Evolutionary conservation across 1,284 basidiomycete species (phyloP).

Genomic region (Fomitopsis schrenkii): DNA sequence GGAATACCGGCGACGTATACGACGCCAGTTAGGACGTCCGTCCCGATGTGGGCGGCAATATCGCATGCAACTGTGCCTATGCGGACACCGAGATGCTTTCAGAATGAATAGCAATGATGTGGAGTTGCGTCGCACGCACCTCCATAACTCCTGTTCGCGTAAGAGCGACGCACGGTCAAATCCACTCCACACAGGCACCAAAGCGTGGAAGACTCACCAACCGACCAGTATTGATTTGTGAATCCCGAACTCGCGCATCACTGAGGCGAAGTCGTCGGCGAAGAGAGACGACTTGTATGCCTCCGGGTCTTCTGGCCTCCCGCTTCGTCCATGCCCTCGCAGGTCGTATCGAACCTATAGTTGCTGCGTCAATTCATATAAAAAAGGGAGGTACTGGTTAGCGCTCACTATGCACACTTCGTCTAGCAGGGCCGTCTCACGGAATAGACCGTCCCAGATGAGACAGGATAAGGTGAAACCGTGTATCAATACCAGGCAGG

Average conservation of each 20-base stretch:
- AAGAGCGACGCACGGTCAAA: neutral
- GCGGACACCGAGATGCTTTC: too few relatives aligned
- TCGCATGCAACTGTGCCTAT: constrained; percentile 8
- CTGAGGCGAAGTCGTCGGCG: constrained; percentile 16
- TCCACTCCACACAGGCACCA: neutral
- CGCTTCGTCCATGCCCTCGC: too few relatives aligned
- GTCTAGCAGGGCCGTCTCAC: constrained; percentile 24
- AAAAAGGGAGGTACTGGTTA: too few relatives aligned
- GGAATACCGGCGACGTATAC: constrained; percentile 15
- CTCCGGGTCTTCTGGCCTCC: neutral
- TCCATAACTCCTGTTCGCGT: constrained; percentile 11
- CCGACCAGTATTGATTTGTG: constrained; percentile 8
- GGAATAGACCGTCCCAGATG: constrained; percentile 32
- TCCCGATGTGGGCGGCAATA: neutral
- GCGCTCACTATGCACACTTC: constrained; percentile 30
- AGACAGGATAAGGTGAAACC: constrained; percentile 28
- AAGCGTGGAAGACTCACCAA: constrained; percentile 10
- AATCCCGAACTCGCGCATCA: constrained; percentile 11
- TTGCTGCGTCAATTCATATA: too few relatives aligned
- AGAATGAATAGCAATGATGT: neutral
- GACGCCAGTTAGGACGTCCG: neutral
- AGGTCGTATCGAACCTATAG: too few relatives aligned
- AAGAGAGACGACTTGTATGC: constrained; percentile 9
- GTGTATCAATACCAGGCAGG: constrained; percentile 36
- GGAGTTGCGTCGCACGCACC: neutral